phyloP scores from a whole-genome alignment of 768 basidiomycete species.

The Hirschioporus abietinus region DNA sequence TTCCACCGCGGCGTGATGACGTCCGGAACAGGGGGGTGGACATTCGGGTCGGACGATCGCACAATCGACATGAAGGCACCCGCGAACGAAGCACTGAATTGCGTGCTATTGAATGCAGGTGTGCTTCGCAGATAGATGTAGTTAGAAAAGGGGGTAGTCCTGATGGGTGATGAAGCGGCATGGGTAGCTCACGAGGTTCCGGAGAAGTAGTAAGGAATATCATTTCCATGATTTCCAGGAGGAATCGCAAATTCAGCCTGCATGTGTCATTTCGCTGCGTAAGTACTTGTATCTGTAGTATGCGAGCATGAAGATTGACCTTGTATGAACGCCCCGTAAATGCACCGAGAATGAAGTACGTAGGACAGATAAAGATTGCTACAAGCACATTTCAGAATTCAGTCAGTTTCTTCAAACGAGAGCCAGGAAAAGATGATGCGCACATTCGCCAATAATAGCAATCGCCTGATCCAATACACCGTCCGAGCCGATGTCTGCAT shows the following conservation, averaged over 20 bases:
- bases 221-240: constrained; percentile 33
- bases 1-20: constrained; percentile 30
- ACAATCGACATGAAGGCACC: constrained; percentile 22
- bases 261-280: too few species aligned
- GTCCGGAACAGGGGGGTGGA: constrained; percentile 13
- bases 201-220: constrained; percentile 18
- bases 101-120: constrained; percentile 20
- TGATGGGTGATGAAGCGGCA: too few species aligned
- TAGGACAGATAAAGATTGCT: constrained; percentile 44
- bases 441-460: constrained; percentile 4
- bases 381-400: too few species aligned
- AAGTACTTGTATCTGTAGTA: too few species aligned
- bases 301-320: background rate
- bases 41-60: constrained; percentile 18
- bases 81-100: constrained; percentile 24
- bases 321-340: constrained; percentile 18
- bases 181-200: background rate
- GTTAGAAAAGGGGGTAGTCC: too few species aligned
- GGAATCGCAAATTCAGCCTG: constrained; percentile 41
- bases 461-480: background rate
- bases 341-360: constrained; percentile 32
- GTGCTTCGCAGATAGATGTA: too few species aligned
- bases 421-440: too few species aligned
- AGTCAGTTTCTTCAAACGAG: too few species aligned
- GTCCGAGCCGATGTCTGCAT: constrained; percentile 11